These are phyloP conservation scores for Tricholoma matsutake DNA, from an alignment of 768 basidiomycete species.

Conservation along the genomic window DNA sequence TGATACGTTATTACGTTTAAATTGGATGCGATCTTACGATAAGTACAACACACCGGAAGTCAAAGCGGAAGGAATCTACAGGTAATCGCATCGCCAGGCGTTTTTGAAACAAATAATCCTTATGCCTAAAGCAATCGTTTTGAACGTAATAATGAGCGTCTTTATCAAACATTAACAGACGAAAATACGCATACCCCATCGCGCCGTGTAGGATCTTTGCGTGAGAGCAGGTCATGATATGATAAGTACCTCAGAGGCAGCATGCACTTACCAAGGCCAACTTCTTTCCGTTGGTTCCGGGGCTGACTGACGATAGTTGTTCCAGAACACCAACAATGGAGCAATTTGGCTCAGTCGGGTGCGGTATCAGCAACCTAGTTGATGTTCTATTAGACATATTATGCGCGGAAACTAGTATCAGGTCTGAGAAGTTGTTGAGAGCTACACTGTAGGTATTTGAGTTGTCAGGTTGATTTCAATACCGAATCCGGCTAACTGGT, in stretches of 20 bases:
- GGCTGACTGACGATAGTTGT: slow-evolving; percentile 46
- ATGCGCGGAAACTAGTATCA: background rate
- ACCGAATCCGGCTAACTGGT: slow-evolving; percentile 1
- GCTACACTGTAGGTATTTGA: too few relatives aligned
- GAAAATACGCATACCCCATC: slow-evolving; percentile 57
- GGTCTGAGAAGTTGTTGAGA: background rate
- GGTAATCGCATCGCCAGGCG: slow-evolving; percentile 62
- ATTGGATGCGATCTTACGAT: background rate
- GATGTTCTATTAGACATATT: slow-evolving; percentile 33
- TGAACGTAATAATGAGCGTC: slow-evolving; percentile 13
- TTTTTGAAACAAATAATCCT: slow-evolving; percentile 81
- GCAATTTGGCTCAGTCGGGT: slow-evolving; percentile 39
- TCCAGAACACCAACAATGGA: slow-evolving; percentile 60
- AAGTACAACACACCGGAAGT: slow-evolving; percentile 75
- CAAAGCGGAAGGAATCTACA: slow-evolving; percentile 81
- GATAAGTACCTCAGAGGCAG: slow-evolving; percentile 14
- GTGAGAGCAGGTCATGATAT: slow-evolving; percentile 7
- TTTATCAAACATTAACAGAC: slow-evolving; percentile 19
- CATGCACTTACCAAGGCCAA: slow-evolving; percentile 57
- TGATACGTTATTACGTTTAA: slow-evolving; percentile 1
- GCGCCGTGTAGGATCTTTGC: slow-evolving; percentile 74
- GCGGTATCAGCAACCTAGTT: slow-evolving; percentile 53
- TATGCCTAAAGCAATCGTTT: slow-evolving; percentile 55
- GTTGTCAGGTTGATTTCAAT: too few relatives aligned
- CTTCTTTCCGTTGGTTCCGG: slow-evolving; percentile 51